Evolutionary conservation across 805 yeast genomes (phyloP).

Genomic region (Suhomyces canberraensis): DNA sequence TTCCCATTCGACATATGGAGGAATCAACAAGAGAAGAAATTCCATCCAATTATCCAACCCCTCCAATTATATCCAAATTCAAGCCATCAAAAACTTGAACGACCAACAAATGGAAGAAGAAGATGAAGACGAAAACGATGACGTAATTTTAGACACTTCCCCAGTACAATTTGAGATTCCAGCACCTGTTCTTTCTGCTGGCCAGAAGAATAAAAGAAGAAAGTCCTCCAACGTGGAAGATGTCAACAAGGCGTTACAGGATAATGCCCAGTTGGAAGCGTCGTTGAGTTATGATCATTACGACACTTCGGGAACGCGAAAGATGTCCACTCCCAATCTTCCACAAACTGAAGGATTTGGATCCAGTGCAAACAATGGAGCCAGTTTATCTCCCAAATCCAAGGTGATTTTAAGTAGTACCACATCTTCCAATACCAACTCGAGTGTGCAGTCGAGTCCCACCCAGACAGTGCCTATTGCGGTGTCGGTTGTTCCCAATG

Average conservation of each 20-base stretch:
- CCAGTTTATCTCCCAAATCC: neutral
- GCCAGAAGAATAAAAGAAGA: conserved; percentile 9
- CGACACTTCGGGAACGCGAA: neutral
- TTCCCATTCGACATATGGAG: conserved; percentile 2
- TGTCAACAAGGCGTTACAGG: neutral
- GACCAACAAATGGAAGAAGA: conserved; percentile 4
- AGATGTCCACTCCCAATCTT: neutral
- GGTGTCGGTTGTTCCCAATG: conserved; percentile 8
- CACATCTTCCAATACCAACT: neutral
- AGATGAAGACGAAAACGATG: conserved; percentile 1
- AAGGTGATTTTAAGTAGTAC: neutral
- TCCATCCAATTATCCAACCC: conserved; percentile 4
- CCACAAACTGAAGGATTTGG: neutral
- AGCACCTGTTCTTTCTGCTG: conserved; percentile 5
- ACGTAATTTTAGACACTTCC: conserved; percentile 1
- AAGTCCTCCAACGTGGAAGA: conserved; percentile 9
- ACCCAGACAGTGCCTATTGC: conserved; percentile 1
- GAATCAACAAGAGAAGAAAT: conserved; percentile 4
- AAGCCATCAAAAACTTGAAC: neutral
- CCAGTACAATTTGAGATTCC: neutral
- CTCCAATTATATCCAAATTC: neutral
- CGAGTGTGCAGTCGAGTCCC: neutral
- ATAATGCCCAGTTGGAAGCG: neutral
- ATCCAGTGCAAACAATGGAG: neutral
- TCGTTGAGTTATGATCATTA: neutral